These are phyloP conservation scores for Malassezia equina DNA, from an alignment of 1,284 basidiomycete species.

Conservation along the genomic window DNA sequence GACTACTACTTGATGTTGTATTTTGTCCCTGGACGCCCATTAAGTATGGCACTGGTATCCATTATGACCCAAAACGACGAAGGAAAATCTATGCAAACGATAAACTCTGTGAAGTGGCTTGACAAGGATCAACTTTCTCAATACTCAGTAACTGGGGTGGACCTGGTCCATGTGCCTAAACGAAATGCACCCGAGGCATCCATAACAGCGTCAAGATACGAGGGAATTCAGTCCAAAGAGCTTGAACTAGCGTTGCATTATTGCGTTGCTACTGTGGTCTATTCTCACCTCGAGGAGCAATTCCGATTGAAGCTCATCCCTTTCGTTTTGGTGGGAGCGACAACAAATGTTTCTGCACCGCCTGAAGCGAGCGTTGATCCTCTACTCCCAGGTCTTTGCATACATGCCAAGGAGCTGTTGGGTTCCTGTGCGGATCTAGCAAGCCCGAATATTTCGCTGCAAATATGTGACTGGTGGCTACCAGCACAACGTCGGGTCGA, in stretches of 20 bases:
- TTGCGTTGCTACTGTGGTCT: constrained; percentile 13
- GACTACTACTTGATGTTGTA: constrained; percentile 5
- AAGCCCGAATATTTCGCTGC: constrained; percentile 6
- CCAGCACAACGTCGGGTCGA: constrained; percentile 3
- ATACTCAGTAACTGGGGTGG: background rate
- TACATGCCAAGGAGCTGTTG: constrained; percentile 6
- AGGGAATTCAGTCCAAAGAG: constrained; percentile 4
- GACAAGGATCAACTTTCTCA: constrained; percentile 1
- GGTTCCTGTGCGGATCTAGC: background rate
- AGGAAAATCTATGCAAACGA: constrained; percentile 6
- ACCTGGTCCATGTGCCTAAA: background rate
- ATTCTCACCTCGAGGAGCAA: constrained; percentile 17
- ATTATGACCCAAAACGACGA: constrained; percentile 1
- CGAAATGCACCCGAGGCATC: background rate
- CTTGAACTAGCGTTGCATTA: constrained; percentile 9
- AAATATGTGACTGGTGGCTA: constrained; percentile 14
- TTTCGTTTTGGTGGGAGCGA: constrained; percentile 9
- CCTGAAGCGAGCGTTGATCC: background rate
- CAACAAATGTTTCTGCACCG: background rate
- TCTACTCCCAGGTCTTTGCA: constrained; percentile 7
- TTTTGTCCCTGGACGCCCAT: background rate
- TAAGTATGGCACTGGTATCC: constrained; percentile 7
- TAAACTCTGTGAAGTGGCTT: constrained; percentile 17
- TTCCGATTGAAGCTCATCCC: constrained; percentile 5
- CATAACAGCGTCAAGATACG: background rate